Evolutionary conservation across 257 asterid genomes (phyloP).

Genomic region (Capsicum rhomboideum): DNA sequence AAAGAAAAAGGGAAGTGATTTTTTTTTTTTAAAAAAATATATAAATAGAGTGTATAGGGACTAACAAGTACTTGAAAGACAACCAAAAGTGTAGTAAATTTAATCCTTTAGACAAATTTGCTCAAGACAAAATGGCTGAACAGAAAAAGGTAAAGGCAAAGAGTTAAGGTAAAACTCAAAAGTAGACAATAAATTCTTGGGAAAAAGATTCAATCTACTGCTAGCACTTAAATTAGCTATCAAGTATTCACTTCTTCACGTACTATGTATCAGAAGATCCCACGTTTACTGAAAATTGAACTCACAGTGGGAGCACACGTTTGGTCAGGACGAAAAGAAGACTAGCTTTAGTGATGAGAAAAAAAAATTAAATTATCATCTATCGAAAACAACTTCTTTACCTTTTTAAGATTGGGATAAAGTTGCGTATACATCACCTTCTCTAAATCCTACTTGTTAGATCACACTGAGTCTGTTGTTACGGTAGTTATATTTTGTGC

Average conservation of each 20-base stretch:
- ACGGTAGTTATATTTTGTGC: neutral
- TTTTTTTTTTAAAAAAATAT: too few species aligned
- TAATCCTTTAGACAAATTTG: conserved; percentile 28
- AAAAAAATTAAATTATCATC: neutral
- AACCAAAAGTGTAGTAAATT: conserved; percentile 7
- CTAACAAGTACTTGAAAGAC: neutral
- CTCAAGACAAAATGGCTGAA: conserved; percentile 41
- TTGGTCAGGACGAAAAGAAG: conserved; percentile 4
- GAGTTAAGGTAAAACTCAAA: conserved; percentile 28
- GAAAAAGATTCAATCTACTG: conserved; percentile 9
- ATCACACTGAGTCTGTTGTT: too few species aligned
- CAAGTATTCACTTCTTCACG: neutral
- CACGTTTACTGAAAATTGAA: conserved; percentile 11
- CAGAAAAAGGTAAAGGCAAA: conserved; percentile 30
- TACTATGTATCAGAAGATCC: conserved; percentile 3
- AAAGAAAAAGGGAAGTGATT: neutral
- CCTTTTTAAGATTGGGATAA: too few species aligned
- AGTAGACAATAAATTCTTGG: conserved; percentile 20
- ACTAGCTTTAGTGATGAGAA: neutral
- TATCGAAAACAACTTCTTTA: too few species aligned
- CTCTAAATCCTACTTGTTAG: too few species aligned
- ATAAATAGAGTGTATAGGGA: neutral
- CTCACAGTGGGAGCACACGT: conserved; percentile 26
- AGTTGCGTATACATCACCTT: too few species aligned
- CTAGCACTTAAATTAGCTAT: conserved; percentile 3